Evolutionary conservation across 768 basidiomycete genomes (phyloP).

Genomic region (Saitozyma sp.): DNA sequence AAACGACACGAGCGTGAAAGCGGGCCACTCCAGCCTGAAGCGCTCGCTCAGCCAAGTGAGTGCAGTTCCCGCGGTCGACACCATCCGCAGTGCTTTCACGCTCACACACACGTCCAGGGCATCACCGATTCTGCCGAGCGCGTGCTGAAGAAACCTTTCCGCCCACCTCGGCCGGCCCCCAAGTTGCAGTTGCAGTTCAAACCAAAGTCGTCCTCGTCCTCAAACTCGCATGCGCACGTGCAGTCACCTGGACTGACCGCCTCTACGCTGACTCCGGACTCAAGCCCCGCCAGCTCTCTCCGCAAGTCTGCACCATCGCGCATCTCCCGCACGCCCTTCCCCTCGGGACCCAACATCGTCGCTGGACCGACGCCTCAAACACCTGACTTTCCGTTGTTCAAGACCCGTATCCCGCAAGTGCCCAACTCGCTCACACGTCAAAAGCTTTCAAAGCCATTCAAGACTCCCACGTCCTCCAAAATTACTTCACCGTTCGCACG

Average conservation of each 20-base stretch:
- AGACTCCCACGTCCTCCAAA: conserved; percentile 12
- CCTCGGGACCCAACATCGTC: too few relatives aligned
- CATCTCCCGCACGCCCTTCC: too few relatives aligned
- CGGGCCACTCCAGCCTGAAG: conserved; percentile 8
- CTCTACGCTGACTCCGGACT: too few relatives aligned
- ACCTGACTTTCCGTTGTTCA: too few relatives aligned
- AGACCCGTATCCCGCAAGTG: too few relatives aligned
- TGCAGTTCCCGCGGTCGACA: neutral
- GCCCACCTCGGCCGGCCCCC: conserved; percentile 14
- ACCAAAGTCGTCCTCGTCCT: conserved; percentile 9
- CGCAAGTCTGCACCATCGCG: too few relatives aligned
- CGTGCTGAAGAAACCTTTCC: conserved; percentile 42
- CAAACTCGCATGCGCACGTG: neutral
- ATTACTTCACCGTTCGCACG: neutral
- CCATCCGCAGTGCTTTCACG: neutral
- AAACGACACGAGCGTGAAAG: neutral
- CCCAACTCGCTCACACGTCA: neutral
- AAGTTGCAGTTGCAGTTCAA: too few relatives aligned
- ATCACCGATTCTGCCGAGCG: conserved; percentile 26
- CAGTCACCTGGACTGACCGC: neutral
- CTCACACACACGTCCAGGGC: conserved; percentile 12
- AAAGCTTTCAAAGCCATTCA: conserved; percentile 28
- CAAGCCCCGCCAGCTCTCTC: too few relatives aligned
- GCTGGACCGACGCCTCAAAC: too few relatives aligned
- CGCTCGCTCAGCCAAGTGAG: conserved; percentile 20